Evolutionary conservation across 768 basidiomycete genomes (phyloP), one percentile per base, ranked within the genome.

Genomic region (Collybia nuda): DNA sequence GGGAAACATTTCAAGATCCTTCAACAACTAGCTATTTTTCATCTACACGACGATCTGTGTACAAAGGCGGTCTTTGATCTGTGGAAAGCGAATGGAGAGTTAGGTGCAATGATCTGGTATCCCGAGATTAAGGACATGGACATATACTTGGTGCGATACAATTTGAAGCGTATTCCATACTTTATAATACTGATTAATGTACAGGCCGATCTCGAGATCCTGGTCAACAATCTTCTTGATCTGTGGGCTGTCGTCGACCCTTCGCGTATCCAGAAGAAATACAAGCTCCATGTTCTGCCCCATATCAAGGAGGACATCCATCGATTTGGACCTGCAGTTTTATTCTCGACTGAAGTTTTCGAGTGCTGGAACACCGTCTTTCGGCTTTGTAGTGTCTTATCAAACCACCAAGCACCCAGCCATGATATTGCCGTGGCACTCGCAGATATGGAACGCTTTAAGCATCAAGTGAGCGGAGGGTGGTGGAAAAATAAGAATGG

Each of bases 361-460:
- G 72, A 76, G 46, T 68, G 64, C 45, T 75, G 57, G 43, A 75
- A 76, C 55, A 67, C 65, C 0, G 54, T 76, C 5, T 73, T 75
- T 44, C 63, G 66, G 0, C 23, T 66, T 0, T 69, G 67, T 42
- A 67, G 62, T 5, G 51, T 75, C 11, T 54, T 65, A 9, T 62
- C 60, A 5, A 76, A 76, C 44, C 73, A 69, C 28, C 67, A 64
- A 19, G 67, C 71, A 0, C 71, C 73, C 1, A 72, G 75, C n/a
- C 62, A 64, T 2, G 64, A 68, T 42, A 66, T 73, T 37, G 67
- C 70, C 0, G 6, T 42, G 0, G 49, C 57, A 1, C 62, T 75
- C 12, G 54, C 60, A 0, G 55, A 60, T 0, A 54, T 62, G 19
- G 56, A 70, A 0, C 29, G 56, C 2, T 54, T 75, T 0, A 64